Percentiles rank a stretch among this genome's conserved stretches.
Conservation (phyloP, 2,329 filamentous ascomycete species). For the Penicillium sclerotiorum region DNA sequence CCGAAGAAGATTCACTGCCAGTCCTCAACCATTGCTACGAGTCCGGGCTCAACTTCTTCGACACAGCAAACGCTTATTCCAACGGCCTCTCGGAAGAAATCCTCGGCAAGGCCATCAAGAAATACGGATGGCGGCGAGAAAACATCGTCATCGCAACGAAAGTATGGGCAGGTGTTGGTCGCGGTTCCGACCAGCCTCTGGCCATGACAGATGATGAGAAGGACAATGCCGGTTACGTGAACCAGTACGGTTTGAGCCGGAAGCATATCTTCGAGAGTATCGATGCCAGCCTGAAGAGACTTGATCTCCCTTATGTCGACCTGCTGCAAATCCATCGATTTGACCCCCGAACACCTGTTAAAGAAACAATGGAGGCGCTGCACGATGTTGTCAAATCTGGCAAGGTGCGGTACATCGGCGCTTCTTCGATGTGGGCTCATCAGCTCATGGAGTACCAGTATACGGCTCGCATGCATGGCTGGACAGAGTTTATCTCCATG, state of each 20-base stretch:
- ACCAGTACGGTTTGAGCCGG: slow-evolving; percentile 55
- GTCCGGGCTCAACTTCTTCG: slow-evolving; percentile 33
- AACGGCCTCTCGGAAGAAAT: slow-evolving; percentile 60
- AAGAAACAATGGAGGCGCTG: slow-evolving; percentile 54
- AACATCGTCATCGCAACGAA: slow-evolving; percentile 64
- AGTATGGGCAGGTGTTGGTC: slow-evolving; percentile 47
- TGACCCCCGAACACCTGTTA: slow-evolving; percentile 48
- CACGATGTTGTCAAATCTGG: slow-evolving; percentile 42
- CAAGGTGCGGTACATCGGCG: slow-evolving; percentile 40
- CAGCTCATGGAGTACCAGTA: slow-evolving; percentile 51
- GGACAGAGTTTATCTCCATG: slow-evolving; percentile 65
- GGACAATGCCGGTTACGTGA: slow-evolving; percentile 29
- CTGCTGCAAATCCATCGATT: slow-evolving; percentile 56
- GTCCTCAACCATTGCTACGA: slow-evolving; percentile 32
- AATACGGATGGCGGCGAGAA: slow-evolving; percentile 59
- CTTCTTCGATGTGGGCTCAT: slow-evolving; percentile 38
- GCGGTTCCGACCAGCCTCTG: slow-evolving; percentile 33
- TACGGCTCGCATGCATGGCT: slow-evolving; percentile 58
- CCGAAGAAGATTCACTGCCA: slow-evolving; percentile 31
- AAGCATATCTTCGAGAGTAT: slow-evolving; percentile 67
- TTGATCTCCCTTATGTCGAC: slow-evolving; percentile 56
- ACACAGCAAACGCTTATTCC: slow-evolving; percentile 54
- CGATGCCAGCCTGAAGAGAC: slow-evolving; percentile 54
- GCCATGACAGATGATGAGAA: slow-evolving; percentile 45
- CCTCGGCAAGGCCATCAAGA: slow-evolving; percentile 60